phyloP scores from a whole-genome alignment of 2,329 filamentous ascomycete species.

The Fusarium torulosum region DNA sequence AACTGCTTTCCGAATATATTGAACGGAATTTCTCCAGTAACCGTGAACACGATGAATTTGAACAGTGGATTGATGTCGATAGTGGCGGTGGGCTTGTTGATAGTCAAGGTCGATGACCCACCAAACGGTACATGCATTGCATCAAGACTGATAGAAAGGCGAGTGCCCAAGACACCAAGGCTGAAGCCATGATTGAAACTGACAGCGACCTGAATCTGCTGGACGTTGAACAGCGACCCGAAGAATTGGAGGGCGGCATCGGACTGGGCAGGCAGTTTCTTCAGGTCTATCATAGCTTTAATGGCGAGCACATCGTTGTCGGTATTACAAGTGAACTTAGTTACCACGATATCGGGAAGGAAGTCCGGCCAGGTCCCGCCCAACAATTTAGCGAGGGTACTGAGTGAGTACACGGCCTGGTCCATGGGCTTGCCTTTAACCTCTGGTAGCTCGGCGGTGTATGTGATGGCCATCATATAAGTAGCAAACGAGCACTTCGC shows the following conservation, averaged over 20 bases:
- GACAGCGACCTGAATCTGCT: neutral
- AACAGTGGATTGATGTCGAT: slow-evolving; percentile 10
- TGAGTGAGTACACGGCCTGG: neutral
- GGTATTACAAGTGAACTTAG: slow-evolving; percentile 13
- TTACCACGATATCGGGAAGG: slow-evolving; percentile 2
- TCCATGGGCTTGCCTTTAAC: slow-evolving; percentile 4
- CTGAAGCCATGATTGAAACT: neutral
- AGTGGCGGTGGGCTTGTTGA: slow-evolving; percentile 1
- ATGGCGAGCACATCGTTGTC: neutral
- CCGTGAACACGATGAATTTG: neutral
- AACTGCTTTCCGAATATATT: neutral
- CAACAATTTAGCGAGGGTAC: neutral
- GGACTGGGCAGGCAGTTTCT: neutral
- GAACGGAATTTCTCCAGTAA: neutral
- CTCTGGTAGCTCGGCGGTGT: neutral
- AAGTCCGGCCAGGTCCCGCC: neutral
- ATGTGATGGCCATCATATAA: slow-evolving; percentile 8
- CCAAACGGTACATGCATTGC: slow-evolving; percentile 3
- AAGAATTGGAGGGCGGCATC: neutral
- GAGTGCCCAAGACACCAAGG: neutral
- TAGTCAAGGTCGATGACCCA: neutral
- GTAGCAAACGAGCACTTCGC: slow-evolving; percentile 3
- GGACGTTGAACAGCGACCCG: neutral
- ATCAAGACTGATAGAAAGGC: slow-evolving; percentile 1
- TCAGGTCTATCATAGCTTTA: neutral